Evolutionary conservation across 1,284 basidiomycete species (phyloP), one percentile per base, ranked within the genome.

Genomic region (Trichosporon coremiiforme): DNA sequence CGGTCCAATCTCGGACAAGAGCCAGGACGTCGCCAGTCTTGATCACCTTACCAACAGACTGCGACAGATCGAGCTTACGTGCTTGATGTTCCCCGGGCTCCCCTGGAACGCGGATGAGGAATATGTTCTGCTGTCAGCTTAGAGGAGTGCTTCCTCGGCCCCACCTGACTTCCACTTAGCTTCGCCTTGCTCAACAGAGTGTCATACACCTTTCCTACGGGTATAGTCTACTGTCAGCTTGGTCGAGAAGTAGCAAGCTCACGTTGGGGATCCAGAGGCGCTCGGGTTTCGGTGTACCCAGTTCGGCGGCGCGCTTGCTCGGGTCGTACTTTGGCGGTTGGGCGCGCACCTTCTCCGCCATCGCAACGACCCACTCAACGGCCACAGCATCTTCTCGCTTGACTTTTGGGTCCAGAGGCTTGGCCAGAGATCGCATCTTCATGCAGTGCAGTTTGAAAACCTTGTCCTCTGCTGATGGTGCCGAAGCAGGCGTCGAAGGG

Each of bases 381-480:
- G 77, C 74, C n/a, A 64, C 69, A n/a, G 67, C 65, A 76, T 70
- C 65, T 63, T 60, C 70, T 64, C 60, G 64, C 10, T 38, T 65
- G 17, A 55, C 35, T 15, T 65, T 57, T 2, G 69, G 47, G 31
- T 77, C 73, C 7, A 81, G 71, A 10, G 78, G 75, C 55, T 68
- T 74, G 6, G 81, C 75, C 8, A 74, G 41, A 0, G 75, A 74
- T 5, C 75, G 70, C 10, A 79, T 65, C 68, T 81, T 82, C 36
- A 75, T 68, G 12, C 77, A 20, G 47, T 81, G 79, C 13, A 81
- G 63, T 33, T 82, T 79, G 73, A 74, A 78, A 45, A 80, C 25
- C 64, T 79, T 81, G 12, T 75, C 76, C 29, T 74, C 74, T 9
- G 66, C 68, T 36, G 62, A 55, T 50, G 69, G 22, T 4, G 47